Conservation (phyloP, 148 eudicot genomes). For the Arbutus unedo region DNA sequence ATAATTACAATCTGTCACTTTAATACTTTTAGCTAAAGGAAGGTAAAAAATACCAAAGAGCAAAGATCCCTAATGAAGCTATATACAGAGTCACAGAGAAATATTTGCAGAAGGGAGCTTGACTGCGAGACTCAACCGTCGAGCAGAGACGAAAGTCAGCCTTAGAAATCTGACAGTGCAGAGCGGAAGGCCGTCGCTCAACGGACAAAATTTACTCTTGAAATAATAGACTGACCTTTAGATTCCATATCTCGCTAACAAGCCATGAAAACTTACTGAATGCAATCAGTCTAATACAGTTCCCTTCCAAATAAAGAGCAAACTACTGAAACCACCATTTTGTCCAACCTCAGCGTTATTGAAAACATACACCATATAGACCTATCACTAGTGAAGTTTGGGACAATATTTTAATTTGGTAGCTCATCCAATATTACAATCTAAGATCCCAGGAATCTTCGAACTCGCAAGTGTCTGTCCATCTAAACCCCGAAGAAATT, state of each 20-base stretch:
- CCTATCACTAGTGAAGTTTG: not conserved
- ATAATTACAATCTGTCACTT: not conserved
- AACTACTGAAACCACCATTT: no score
- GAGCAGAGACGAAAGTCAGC: no score
- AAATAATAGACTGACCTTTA: not conserved
- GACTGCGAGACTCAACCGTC: not conserved
- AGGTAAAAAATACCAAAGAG: not conserved
- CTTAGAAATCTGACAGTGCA: no score
- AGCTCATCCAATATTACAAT: not conserved
- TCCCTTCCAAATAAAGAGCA: not conserved
- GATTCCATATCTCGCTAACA: not conserved
- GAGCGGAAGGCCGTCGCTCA: no score
- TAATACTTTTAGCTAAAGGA: not conserved
- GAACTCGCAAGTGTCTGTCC: not conserved
- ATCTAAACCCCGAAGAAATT: not conserved
- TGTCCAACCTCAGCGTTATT: no score
- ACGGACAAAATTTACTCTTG: no score
- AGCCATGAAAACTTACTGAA: not conserved
- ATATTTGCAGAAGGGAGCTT: not conserved
- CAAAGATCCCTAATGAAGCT: not conserved
- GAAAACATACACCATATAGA: not conserved
- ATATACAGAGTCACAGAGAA: not conserved
- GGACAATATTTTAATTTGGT: not conserved
- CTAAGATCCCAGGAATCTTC: not conserved
- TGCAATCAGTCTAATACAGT: not conserved